Evolutionary conservation across 106 monocot genomes (phyloP), one percentile per base, ranked within the genome.

Genomic region (Xerophyta viscosa): DNA sequence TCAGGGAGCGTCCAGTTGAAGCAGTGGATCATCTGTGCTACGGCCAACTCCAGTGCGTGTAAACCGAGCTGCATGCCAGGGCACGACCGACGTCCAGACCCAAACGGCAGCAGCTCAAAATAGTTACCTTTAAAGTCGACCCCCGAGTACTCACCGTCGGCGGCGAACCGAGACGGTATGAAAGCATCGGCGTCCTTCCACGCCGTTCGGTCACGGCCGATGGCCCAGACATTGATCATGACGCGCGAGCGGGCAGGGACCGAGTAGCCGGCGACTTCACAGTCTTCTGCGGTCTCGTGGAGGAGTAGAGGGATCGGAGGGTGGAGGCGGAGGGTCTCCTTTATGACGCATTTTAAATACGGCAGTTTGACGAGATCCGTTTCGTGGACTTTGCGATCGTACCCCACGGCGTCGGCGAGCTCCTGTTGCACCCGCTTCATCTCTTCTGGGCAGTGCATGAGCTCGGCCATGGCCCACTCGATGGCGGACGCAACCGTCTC

Each of bases 251-350:
- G 17, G 25, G 48, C 66, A 0, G 76, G 84, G 46, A 84, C 31
- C 23, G 17, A 27, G 67, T 73, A 89, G 23, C 84, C 84, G 28
- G 45, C 47, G 15, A 89, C 73, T 31, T 71, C 56, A 31, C 70
- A 73, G 67, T 84, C 83, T 44, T 58, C 53, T 25, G 64, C 48
- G 25, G 73, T 77, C 61, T 83, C 83, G 66, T 84, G 88, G 63
- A 89, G 76, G 55, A 83, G 80, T 27, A 89, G 62, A 4, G 88
- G 88, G 61, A 79, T 77, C 0, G 88, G 88, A 0, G 88, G 88
- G 70, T 88, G 88, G 28, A 88, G 76, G 12, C 88, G 79, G 47
- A 88, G 83, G n/a, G 88, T 88, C 60, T 88, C 83, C 61, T 89
- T 89, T 46, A 77, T 24, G 50, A 62, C 73, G 58, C 75, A 80